Evolutionary conservation across 768 basidiomycete genomes (phyloP).

Genomic region (Holtermannia corniformis): DNA sequence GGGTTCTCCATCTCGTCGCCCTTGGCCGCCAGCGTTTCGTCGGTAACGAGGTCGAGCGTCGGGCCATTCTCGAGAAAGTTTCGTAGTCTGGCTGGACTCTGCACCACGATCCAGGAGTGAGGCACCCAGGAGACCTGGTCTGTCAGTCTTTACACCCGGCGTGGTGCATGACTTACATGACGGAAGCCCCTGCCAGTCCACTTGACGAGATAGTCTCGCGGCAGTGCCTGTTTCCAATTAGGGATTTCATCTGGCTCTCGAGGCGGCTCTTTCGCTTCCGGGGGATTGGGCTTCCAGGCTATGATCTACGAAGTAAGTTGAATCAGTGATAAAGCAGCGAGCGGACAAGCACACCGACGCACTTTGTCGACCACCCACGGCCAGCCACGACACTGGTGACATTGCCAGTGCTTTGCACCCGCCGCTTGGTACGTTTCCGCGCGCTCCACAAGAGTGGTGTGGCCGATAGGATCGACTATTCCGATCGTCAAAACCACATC

Average conservation of each 20-base stretch:
- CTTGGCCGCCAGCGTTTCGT: conserved; percentile 31
- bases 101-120: conserved; percentile 76
- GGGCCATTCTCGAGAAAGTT: conserved; percentile 65
- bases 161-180: conserved; percentile 27
- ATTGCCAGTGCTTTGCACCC: conserved; percentile 53
- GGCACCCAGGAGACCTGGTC: conserved; percentile 68
- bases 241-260: conserved; percentile 44
- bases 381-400: conserved; percentile 68
- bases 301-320: conserved; percentile 50
- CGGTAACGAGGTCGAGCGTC: conserved; percentile 55
- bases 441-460: conserved; percentile 45
- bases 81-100: conserved; percentile 57
- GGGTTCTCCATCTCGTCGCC: conserved; percentile 31
- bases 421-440: conserved; percentile 41
- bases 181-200: conserved; percentile 73
- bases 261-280: conserved; percentile 52
- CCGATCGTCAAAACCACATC: not conserved
- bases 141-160: conserved; percentile 20
- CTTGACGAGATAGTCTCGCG: conserved; percentile 89
- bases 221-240: conserved; percentile 54
- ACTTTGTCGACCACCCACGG: conserved; percentile 56
- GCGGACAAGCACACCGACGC: conserved; percentile 1
- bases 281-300: conserved; percentile 80
- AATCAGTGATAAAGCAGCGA: not conserved
- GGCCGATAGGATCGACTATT: conserved; percentile 26